These are phyloP conservation scores for Fusarium dimerum DNA, from an alignment of 2,329 filamentous ascomycete species.

Conservation along the genomic window DNA sequence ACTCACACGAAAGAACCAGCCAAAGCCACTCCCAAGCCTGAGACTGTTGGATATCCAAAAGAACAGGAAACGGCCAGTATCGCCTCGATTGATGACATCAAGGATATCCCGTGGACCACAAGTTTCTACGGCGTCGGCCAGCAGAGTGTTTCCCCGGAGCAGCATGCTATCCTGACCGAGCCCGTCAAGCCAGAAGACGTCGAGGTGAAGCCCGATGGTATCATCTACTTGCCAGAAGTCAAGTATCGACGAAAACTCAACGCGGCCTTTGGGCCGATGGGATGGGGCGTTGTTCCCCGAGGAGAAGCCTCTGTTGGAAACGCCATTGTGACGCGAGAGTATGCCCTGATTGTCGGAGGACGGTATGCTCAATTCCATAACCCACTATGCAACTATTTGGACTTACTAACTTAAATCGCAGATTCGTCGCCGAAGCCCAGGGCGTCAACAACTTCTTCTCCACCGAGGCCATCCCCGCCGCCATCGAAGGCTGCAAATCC, in stretches of 20 bases:
- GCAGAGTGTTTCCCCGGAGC: constrained; percentile 69
- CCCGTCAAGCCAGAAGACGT: constrained; percentile 74
- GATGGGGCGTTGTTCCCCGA: constrained; percentile 89
- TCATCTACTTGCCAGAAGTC: constrained; percentile 96
- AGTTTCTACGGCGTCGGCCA: constrained; percentile 80
- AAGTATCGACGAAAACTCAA: constrained; percentile 94
- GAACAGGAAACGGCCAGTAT: constrained; percentile 10
- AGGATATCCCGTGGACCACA: constrained; percentile 65
- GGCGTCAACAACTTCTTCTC: constrained; percentile 95
- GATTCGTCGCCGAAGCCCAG: constrained; percentile 87
- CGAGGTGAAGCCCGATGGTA: constrained; percentile 96
- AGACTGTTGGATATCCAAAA: constrained; percentile 1
- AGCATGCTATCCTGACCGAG: constrained; percentile 66
- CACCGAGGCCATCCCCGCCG: constrained; percentile 86
- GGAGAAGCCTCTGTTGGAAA: constrained; percentile 84
- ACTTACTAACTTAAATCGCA: constrained; percentile 37
- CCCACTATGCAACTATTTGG: neutral
- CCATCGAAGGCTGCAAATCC: constrained; percentile 95
- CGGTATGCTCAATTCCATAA: constrained; percentile 56
- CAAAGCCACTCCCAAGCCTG: too few species aligned
- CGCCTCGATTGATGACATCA: constrained; percentile 40
- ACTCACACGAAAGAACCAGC: neutral
- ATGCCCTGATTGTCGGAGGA: constrained; percentile 85
- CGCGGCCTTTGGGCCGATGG: constrained; percentile 87
- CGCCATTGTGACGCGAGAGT: constrained; percentile 83